Conservation (phyloP, 768 basidiomycete genomes). For the Imleria badia region DNA sequence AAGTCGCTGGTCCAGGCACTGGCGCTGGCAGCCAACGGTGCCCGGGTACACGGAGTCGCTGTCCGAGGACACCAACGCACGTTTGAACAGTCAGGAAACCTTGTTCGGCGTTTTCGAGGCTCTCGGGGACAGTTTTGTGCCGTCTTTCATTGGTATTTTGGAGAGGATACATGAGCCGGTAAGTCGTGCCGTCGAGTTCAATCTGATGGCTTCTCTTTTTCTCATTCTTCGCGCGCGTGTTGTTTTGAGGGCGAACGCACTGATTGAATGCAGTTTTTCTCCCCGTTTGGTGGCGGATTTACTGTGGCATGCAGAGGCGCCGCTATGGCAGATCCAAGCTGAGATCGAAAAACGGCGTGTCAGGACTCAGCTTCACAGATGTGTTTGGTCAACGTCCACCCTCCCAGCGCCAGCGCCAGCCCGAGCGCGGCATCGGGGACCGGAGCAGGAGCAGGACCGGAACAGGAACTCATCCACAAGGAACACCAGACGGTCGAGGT, state of each 20-base stretch:
- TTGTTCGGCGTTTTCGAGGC: no score
- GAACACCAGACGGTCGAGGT: conserved; percentile 53
- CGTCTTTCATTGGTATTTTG: no score
- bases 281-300: conserved; percentile 5
- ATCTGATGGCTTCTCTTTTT: no score
- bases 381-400: not conserved
- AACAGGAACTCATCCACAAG: conserved; percentile 44
- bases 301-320: conserved; percentile 39
- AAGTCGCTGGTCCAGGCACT: no score
- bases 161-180: no score
- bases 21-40: no score
- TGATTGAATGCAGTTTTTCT: not conserved
- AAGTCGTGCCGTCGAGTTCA: no score
- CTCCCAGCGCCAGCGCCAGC: not conserved
- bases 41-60: no score
- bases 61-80: no score
- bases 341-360: not conserved
- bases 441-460: not conserved
- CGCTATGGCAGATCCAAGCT: conserved; percentile 40
- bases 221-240: conserved; percentile 9
- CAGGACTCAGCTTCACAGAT: not conserved
- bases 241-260: not conserved
- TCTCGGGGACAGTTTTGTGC: no score
- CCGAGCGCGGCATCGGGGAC: not conserved
- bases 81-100: no score